Evolutionary conservation across 2,329 filamentous ascomycete species (phyloP).

Genomic region (Trichophyton verrucosum): DNA sequence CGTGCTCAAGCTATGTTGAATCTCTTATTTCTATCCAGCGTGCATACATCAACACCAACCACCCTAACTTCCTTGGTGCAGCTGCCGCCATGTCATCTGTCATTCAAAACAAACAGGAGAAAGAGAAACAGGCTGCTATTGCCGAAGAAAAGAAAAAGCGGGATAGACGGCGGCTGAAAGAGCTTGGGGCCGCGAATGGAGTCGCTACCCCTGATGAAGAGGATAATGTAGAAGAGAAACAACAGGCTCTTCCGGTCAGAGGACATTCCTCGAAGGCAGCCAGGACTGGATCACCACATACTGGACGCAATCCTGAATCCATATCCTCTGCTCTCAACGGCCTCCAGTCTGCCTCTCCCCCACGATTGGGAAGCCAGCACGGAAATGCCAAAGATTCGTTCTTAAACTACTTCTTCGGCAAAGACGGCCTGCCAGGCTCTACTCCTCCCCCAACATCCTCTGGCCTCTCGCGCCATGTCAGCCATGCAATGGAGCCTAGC

Average conservation of each 20-base stretch:
- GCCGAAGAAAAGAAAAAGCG: constrained; percentile 78
- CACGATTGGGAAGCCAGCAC: constrained; percentile 48
- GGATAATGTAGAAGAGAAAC: constrained; percentile 37
- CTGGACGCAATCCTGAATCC: constrained; percentile 51
- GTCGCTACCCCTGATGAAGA: constrained; percentile 54
- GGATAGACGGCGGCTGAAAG: constrained; percentile 70
- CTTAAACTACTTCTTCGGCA: constrained; percentile 97
- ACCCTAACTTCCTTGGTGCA: constrained; percentile 94
- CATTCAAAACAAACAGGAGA: constrained; percentile 86
- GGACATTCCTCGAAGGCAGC: constrained; percentile 49
- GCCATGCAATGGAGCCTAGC: constrained; percentile 64
- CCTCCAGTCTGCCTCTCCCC: constrained; percentile 44
- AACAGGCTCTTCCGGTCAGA: constrained; percentile 40
- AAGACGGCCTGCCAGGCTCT: constrained; percentile 56
- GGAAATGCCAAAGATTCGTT: constrained; percentile 74
- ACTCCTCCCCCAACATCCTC: constrained; percentile 26
- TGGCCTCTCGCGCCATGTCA: constrained; percentile 53
- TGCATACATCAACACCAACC: constrained; percentile 98
- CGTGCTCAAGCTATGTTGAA: constrained; percentile 81
- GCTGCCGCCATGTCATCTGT: constrained; percentile 96
- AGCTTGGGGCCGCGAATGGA: constrained; percentile 65
- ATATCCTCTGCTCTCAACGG: constrained; percentile 58
- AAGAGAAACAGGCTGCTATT: constrained; percentile 67
- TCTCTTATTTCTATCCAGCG: constrained; percentile 94
- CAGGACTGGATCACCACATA: constrained; percentile 71